Base-by-base conservation (phyloP, 805 yeast species). In the Danielia oregonensis region DNA sequence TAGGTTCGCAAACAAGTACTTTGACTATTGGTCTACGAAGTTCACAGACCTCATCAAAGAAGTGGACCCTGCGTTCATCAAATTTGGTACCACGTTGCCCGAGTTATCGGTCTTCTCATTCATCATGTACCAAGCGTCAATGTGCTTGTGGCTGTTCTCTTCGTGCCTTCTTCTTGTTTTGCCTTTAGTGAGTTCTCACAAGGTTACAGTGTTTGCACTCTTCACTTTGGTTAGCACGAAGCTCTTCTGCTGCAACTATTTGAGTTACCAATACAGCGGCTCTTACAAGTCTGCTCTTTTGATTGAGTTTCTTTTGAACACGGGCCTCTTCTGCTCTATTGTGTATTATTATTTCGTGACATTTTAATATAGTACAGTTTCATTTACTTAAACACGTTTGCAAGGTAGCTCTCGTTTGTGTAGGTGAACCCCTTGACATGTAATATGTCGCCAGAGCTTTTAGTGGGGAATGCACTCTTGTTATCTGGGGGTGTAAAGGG, bases 371-470 rank as follows among this genome's bases (percentile, higher is more conserved):
- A 27, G 17, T 17, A 31, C 8, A 24, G 13, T 17, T 17, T 25
- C 11, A 21, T 22, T 26, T 24, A 24, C 6, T 25, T 32, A 11
- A 22, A 30, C 7, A 39, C 36, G 15, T 36, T 38, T 24, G 49
- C 43, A 38, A 65, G 48, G 40, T 53, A 63, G 23, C 57, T 58
- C 29, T 65, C 66, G 46, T 67, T 63, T 2, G 66, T 67, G 43
- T 55, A 67, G 1, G 70, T 59, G 37, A 67, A 67, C 4, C 68
- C 72, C 26, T 63, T 58, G 16, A 67, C 61, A 41, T 65, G 64
- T 30, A 67, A 49, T 15, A 67, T 51, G 33, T 67, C 72, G 12
- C 18, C 36, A 32, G 25, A 8, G 18, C 21, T 26, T 2, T 24
- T 12, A 9, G 9, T 19, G 6, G 22, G 22, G 22, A 19, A 19